Evolutionary conservation across 352 stramenopile species (phyloP), one percentile per base, ranked within the genome.

Genomic region (Pythium volutum): DNA sequence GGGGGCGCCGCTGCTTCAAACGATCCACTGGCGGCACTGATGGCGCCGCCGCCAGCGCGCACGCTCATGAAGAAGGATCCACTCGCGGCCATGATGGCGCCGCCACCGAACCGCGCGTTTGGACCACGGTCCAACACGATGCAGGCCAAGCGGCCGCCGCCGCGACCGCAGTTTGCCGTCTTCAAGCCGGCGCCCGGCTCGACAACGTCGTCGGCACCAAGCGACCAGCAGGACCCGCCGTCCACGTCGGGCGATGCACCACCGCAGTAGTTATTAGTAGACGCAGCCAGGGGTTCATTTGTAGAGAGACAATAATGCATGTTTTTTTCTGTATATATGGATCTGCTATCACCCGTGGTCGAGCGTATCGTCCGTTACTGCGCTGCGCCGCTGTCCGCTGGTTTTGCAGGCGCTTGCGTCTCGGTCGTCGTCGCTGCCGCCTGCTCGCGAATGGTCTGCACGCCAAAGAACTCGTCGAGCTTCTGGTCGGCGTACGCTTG

Each of bases 381-480:
- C 51, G 41, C 20, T 34, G 46, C 41, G 18, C 33, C 42, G 11
- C 25, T n/a, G 36, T 55, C 47, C 31, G 16, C 10, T 11, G 33
- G 56, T 36, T 63, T 56, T 29, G 26, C 18, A 18, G 47, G 23
- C 46, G 23, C n/a, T n/a, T n/a, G 46, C 26, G 23, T 14, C 12
- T 33, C 10, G n/a, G 50, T 23, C 23, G 33, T 16, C 15, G 49
- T 22, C 14, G 22, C 36, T 6, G 33, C 22, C 7, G 46, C 52
- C 48, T 69, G 48, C 16, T 63, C 62, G 6, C 49, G 38, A 31
- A 66, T 53, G 47, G 74, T 71, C 26, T 93, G 77, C 33, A 95
- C 87, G 39, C 86, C 84, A 60, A 95, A 95, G 67, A 95, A 95
- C 48, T 87, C 81, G 74, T 95, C 87, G 47, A 94, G 67, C 46